Base-by-base conservation (phyloP, 2,329 filamentous ascomycete genomes). In the Dryadomyces quercivorus region DNA sequence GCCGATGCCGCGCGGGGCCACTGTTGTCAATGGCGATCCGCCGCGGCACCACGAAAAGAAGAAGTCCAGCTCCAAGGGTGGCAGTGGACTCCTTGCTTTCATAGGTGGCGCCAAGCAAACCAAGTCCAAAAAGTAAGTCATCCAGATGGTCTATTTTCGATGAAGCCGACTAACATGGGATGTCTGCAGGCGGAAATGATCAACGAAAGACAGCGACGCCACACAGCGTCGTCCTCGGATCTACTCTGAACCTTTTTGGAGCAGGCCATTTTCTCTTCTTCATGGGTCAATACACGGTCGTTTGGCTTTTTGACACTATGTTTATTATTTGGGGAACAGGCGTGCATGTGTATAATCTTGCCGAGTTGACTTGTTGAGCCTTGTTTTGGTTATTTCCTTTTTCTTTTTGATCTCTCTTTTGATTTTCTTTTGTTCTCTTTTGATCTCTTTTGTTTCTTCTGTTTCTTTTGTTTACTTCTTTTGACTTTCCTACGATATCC, bases 61-160 rank as follows among this genome's bases (percentile, higher is more conserved):
- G 50, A 59, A 60, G 51, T 47, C 56, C 26, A 50, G 51, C 53
- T 52, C 49, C 49, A 36, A 51, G 13, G 15, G 31, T 8, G 18
- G 13, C 45, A 22, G 53, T 2, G 44, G 54, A 1, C 51, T 61
- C 13, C 18, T 60, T 3, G 36, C 45, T 2, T 60, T 60, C 22
- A 56, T 61, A 4, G 54, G 57, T n/a, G 57, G 57, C 49, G 36
- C 15, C 10, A 59, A 59, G 52, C 54, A 55, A 1, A 12, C 22
- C 38, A 59, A 60, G 57, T n/a, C 54, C 13, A 61, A 59, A 46
- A 61, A 59, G 60, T 62, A 49, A 51, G 60, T 53, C 36, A 5
- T 16, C 10, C 36, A 40, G 36, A 15, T 3, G 36, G 36, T 40
- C 8, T 31, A 5, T 31, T 31, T 31, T 31, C 26, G n/a, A n/a